These are phyloP conservation scores for Apiotrichum montevideense DNA, from an alignment of 1,284 basidiomycete species.

Conservation along the genomic window DNA sequence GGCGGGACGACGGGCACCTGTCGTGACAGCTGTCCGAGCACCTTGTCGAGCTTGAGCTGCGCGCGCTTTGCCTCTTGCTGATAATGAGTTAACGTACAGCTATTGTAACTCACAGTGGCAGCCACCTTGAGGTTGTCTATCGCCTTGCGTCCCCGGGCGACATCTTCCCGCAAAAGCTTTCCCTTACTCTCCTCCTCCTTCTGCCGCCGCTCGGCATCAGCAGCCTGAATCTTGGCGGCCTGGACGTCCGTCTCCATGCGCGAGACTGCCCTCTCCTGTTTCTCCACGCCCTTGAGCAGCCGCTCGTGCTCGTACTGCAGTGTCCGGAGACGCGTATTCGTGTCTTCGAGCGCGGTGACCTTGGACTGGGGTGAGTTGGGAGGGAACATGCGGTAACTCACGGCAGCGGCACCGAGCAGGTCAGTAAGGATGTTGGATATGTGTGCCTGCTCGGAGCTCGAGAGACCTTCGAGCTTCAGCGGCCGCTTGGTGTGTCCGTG, in stretches of 20 bases:
- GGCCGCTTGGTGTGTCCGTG: slow-evolving; percentile 67
- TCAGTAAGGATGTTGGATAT: slow-evolving; percentile 69
- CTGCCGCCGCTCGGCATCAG: slow-evolving; percentile 25
- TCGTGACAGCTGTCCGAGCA: slow-evolving; percentile 67
- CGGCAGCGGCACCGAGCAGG: slow-evolving; percentile 69
- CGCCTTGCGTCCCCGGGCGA: slow-evolving; percentile 36
- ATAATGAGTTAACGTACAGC: not conserved
- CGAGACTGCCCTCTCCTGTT: slow-evolving; percentile 11
- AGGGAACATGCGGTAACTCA: slow-evolving; percentile 48
- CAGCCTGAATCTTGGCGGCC: slow-evolving; percentile 63
- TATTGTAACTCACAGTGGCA: slow-evolving; percentile 32
- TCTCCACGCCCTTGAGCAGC: slow-evolving; percentile 55
- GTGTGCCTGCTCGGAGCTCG: slow-evolving; percentile 57
- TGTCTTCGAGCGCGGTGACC: slow-evolving; percentile 67
- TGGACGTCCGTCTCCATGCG: slow-evolving; percentile 53
- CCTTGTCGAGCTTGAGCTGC: slow-evolving; percentile 72
- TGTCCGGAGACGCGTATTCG: slow-evolving; percentile 67
- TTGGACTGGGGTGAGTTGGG: slow-evolving; percentile 54
- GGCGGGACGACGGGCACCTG: slow-evolving; percentile 27
- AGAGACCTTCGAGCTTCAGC: slow-evolving; percentile 55
- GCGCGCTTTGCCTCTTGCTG: slow-evolving; percentile 64
- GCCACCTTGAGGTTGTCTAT: slow-evolving; percentile 41
- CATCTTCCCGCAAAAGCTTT: slow-evolving; percentile 49
- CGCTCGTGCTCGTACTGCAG: slow-evolving; percentile 78
- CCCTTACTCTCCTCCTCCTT: slow-evolving; percentile 58